A percentile compares a stretch with the other conserved stretches of the same genome.
Evolutionary conservation across 257 asterid genomes (phyloP).

Genomic region (Salvia rosmarinus): DNA sequence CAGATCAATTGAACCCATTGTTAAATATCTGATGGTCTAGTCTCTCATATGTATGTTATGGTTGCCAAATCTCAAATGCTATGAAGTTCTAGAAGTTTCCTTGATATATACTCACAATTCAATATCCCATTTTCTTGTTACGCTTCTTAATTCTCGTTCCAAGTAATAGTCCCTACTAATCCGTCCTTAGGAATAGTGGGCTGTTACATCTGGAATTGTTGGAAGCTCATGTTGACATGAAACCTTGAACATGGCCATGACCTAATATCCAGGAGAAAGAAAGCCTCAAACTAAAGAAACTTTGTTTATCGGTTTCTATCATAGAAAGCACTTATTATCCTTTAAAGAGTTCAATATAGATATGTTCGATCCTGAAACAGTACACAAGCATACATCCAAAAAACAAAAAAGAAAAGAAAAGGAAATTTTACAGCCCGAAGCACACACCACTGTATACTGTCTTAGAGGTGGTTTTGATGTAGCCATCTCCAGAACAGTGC

Average conservation of each 20-base stretch:
- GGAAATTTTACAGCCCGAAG: conserved; percentile 18
- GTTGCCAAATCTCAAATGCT: too few species aligned
- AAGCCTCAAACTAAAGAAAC: neutral
- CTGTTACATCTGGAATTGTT: too few species aligned
- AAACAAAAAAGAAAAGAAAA: neutral
- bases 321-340: neutral
- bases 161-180: too few species aligned
- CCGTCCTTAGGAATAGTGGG: too few species aligned
- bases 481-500: conserved; percentile 94
- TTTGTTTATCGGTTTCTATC: neutral
- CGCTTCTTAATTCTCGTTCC: too few species aligned
- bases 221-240: conserved; percentile 75
- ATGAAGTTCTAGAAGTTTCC: too few species aligned
- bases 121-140: too few species aligned
- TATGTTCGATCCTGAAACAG: neutral
- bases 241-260: conserved; percentile 66
- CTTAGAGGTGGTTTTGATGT: conserved; percentile 67
- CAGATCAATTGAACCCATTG: too few species aligned
- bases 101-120: too few species aligned
- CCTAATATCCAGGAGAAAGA: conserved; percentile 46
- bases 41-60: too few species aligned
- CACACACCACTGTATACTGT: conserved; percentile 70
- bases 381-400: neutral
- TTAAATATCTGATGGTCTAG: too few species aligned
- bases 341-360: neutral